phyloP scores from a whole-genome alignment of 345 rosid genomes.

The Limnanthes douglasii region DNA sequence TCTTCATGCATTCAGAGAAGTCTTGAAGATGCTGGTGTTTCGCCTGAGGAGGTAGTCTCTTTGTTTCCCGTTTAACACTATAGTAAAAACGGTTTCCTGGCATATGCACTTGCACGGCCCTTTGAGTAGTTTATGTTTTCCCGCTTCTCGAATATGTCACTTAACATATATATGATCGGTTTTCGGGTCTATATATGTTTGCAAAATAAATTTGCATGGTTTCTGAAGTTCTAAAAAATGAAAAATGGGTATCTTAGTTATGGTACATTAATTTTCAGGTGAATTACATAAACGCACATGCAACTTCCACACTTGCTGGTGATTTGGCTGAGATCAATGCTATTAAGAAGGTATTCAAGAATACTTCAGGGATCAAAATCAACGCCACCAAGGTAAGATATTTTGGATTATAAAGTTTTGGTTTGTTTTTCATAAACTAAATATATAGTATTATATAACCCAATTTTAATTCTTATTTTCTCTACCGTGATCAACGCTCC shows the following conservation, averaged over 20 bases:
- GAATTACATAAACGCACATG: constrained; percentile 94
- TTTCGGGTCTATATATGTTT: background rate
- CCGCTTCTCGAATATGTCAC: background rate
- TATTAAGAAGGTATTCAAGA: constrained; percentile 82
- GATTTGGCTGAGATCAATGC: constrained; percentile 99
- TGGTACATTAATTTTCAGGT: constrained; percentile 41
- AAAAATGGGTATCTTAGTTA: too few relatives aligned
- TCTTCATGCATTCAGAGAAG: constrained; percentile 90
- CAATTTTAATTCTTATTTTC: constrained; percentile 2
- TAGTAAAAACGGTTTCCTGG: too few relatives aligned
- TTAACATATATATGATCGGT: background rate
- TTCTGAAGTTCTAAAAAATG: constrained; percentile 1
- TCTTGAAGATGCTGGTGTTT: constrained; percentile 97
- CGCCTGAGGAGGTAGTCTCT: constrained; percentile 72
- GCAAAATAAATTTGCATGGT: background rate
- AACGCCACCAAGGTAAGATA: constrained; percentile 80
- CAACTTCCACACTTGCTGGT: constrained; percentile 96
- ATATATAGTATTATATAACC: too few relatives aligned
- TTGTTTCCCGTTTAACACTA: background rate
- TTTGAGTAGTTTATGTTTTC: background rate
- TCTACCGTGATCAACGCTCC: background rate
- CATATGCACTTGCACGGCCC: too few relatives aligned
- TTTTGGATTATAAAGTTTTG: background rate
- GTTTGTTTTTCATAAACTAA: background rate
- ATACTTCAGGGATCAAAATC: constrained; percentile 71